Evolutionary conservation across 1,139 yeast genomes (phyloP), one percentile per base, ranked within the genome.

Genomic region (Cylindricascospora bacillispora): DNA sequence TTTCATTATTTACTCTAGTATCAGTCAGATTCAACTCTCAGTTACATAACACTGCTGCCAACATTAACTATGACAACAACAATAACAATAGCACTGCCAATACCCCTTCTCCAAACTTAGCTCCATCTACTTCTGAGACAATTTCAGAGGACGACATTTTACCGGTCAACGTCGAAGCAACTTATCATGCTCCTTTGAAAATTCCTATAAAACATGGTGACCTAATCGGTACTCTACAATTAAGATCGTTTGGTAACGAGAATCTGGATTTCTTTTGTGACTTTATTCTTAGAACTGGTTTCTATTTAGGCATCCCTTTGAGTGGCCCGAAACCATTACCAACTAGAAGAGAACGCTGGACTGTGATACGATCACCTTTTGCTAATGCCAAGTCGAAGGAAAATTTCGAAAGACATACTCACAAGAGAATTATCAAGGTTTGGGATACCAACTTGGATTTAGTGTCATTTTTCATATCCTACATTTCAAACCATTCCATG

Each of bases 321-420:
- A 64, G 67, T 20, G 83, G 83, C 1, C 75, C 79, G 9, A 62
- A 64, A 25, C 83, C 83, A 12, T 55, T 76, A 37, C 77, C 80
- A 20, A 66, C 73, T 14, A 77, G 74, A 52, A 72, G 81, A 28
- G 92, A 86, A 57, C 72, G 85, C 44, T 89, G 94, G 81, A 89
- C 98, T 0, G 95, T 89, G 32, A 83, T 80, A 45, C 72, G 79
- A 53, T 77, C 95, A 4, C 97, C 97, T 1, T 89, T 89, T 54
- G 95, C 82, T 20, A 93, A 82, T 52, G 93, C 97, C 32, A 86
- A 86, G 54, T 70, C 93, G 6, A 89, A 89, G 60, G 95, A 89
- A 60, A 89, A 89, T 62, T 89, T 82, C 60, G 82, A 82, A 60
- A 74, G 97, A 60, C 68, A 72, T 32, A 89, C 97, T 1, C 82